phyloP scores from a whole-genome alignment of 345 rosid species.

The Nasturtium officinale region DNA sequence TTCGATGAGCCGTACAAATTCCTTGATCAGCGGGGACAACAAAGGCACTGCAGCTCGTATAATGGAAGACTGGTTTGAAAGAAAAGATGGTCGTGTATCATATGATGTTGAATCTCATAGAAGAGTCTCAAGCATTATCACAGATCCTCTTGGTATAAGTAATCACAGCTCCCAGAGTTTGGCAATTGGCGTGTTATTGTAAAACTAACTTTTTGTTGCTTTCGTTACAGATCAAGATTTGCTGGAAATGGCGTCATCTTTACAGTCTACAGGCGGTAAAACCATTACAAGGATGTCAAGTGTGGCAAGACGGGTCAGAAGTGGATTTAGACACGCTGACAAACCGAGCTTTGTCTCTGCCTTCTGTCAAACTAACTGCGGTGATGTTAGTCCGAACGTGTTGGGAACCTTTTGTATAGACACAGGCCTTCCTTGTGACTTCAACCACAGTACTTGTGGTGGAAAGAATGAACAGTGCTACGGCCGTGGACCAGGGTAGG shows the following conservation, averaged over 20 bases:
- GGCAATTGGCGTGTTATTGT: background rate
- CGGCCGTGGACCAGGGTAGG: conserved; percentile 90
- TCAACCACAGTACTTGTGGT: conserved; percentile 90
- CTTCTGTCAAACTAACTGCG: conserved; percentile 91
- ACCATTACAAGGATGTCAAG: conserved; percentile 50
- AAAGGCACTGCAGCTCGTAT: conserved; percentile 91
- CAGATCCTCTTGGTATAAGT: conserved; percentile 1
- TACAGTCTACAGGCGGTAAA: conserved; percentile 49
- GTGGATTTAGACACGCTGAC: conserved; percentile 66
- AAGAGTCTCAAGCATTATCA: conserved; percentile 63
- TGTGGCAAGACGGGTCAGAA: conserved; percentile 67
- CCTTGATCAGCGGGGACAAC: conserved; percentile 91
- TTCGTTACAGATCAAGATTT: conserved; percentile 61
- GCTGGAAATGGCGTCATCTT: conserved; percentile 71
- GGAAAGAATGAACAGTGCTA: conserved; percentile 90
- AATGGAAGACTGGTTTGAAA: conserved; percentile 91
- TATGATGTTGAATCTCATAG: conserved; percentile 38
- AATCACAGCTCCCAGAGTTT: background rate
- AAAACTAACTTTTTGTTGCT: conserved; percentile 5
- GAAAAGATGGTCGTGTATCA: conserved; percentile 31
- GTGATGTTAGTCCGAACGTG: conserved; percentile 93
- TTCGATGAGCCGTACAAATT: conserved; percentile 89
- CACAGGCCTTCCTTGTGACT: conserved; percentile 88
- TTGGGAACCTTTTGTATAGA: conserved; percentile 83
- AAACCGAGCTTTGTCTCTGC: conserved; percentile 83